Evolutionary conservation across 192 early-diverging fungal species (phyloP).

Genomic region (Gonapodya prolifera): DNA sequence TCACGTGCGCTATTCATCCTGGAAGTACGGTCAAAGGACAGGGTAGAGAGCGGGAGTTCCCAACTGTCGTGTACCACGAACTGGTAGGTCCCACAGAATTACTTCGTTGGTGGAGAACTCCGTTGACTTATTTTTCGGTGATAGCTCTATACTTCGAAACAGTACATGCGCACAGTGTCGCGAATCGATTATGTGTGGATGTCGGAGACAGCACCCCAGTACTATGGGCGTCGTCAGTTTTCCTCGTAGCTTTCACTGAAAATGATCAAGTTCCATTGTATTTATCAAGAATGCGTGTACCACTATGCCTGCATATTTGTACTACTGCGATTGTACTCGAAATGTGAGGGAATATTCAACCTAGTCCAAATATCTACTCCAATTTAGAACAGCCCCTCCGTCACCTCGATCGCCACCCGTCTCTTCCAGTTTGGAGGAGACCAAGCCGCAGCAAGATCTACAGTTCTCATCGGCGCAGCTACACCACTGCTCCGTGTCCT

Average conservation of each 20-base stretch:
- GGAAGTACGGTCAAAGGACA: neutral
- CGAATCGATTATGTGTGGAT: constrained; percentile 75
- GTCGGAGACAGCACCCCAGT: constrained; percentile 61
- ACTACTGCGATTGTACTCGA: too few species aligned
- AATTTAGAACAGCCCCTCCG: neutral
- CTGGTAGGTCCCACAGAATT: neutral
- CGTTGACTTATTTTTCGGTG: constrained; percentile 40
- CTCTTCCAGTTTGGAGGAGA: neutral
- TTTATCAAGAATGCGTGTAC: neutral
- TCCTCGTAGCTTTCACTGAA: neutral
- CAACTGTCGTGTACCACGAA: neutral
- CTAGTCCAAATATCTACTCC: neutral
- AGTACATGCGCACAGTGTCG: constrained; percentile 77
- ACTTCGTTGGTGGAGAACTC: neutral
- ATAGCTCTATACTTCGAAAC: constrained; percentile 72
- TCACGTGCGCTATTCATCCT: constrained; percentile 23
- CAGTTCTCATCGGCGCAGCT: neutral
- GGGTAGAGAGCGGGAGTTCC: neutral
- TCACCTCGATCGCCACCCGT: neutral
- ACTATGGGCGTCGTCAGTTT: constrained; percentile 19
- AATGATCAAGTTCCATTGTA: neutral
- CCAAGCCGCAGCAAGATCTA: neutral
- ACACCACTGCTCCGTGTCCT: neutral
- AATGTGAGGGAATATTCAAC: neutral
- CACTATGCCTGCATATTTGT: neutral